A percentile compares a stretch with the other conserved stretches of the same genome.
These are phyloP conservation scores for Blastocystis sp. DNA, from an alignment of 352 stramenopile species.

Conservation along the genomic window DNA sequence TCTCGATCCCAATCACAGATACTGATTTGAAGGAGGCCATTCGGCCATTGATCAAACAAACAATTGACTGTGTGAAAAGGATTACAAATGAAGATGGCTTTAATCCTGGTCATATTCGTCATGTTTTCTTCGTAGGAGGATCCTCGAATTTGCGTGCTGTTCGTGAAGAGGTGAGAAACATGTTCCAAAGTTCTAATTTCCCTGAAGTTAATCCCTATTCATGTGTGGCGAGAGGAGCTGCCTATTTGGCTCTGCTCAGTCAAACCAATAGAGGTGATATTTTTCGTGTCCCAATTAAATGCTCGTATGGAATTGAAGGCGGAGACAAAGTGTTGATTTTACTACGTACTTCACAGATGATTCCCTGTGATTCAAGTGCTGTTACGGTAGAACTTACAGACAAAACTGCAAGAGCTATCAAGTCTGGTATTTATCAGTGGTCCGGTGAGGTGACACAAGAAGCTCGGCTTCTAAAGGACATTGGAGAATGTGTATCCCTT, in stretches of 20 bases:
- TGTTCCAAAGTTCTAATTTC: neutral
- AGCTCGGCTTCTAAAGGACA: too few relatives aligned
- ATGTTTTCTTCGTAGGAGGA: neutral
- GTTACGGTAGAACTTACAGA: too few relatives aligned
- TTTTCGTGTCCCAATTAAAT: neutral
- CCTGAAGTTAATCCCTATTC: constrained; percentile 2
- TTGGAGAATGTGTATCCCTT: too few relatives aligned
- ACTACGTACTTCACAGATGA: too few relatives aligned
- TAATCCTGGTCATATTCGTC: neutral
- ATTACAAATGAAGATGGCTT: neutral
- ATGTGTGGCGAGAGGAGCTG: constrained; percentile 3
- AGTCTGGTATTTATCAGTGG: neutral
- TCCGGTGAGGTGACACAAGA: too few relatives aligned
- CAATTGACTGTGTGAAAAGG: neutral
- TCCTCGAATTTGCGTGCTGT: neutral
- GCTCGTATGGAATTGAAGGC: too few relatives aligned
- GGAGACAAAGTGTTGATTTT: too few relatives aligned
- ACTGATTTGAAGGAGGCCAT: neutral
- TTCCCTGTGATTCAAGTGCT: too few relatives aligned
- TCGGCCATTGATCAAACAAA: neutral
- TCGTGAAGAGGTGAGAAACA: neutral
- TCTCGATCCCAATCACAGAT: neutral
- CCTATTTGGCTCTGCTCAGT: neutral
- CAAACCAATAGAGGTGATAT: neutral
- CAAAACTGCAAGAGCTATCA: too few relatives aligned